phyloP scores from a whole-genome alignment of 176 grass and related monocot species.

The Bothriochloa decipiens region DNA sequence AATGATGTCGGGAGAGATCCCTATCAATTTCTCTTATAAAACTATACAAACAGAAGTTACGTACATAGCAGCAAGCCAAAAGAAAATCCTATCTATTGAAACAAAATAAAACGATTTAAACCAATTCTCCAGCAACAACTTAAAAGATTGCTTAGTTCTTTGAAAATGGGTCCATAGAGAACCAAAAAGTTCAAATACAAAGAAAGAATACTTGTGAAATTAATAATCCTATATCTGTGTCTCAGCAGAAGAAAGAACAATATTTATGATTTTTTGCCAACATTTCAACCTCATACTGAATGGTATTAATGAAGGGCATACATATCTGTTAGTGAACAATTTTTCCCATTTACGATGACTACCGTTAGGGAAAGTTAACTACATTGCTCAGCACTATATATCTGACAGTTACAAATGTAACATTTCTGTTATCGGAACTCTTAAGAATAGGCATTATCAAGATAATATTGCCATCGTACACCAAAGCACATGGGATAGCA shows the following conservation, averaged over 20 bases:
- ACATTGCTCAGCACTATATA: background rate
- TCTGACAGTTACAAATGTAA: no score
- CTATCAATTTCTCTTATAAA: background rate
- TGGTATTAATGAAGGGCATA: background rate
- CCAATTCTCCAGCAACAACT: background rate
- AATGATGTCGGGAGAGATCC: background rate
- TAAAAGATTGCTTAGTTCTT: background rate
- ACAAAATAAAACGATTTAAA: slow-evolving; percentile 1
- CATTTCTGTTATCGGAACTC: no score
- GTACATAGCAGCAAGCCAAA: background rate
- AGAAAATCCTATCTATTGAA: background rate
- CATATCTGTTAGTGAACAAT: background rate
- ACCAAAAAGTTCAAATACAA: background rate
- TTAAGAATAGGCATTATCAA: no score
- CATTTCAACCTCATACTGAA: background rate
- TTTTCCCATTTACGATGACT: no score
- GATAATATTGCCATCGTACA: no score
- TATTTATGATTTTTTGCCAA: background rate
- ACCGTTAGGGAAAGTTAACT: background rate
- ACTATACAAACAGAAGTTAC: background rate
- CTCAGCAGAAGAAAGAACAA: background rate
- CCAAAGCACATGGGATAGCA: no score
- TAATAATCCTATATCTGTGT: background rate
- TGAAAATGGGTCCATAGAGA: background rate
- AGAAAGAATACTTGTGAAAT: background rate